Evolutionary conservation across 73 alveolate species (phyloP).

Genomic region (Tetrahymena elliotti): DNA sequence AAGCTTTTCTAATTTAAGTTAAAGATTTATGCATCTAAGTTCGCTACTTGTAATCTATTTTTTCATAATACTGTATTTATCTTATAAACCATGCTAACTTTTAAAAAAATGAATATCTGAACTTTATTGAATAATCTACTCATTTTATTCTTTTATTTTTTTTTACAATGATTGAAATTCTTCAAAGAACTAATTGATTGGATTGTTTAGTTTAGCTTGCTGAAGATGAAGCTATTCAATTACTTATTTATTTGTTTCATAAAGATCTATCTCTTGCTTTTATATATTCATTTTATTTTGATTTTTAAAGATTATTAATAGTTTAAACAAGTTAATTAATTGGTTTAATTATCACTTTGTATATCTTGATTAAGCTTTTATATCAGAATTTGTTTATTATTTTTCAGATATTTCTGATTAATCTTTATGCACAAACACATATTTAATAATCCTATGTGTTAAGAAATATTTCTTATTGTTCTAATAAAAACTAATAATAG

Average conservation of each 20-base stretch:
- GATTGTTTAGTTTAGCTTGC: background rate
- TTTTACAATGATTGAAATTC: background rate
- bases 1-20: background rate
- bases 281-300: background rate
- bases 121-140: background rate
- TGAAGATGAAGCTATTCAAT: background rate
- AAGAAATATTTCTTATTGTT: too few species aligned
- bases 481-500: too few species aligned
- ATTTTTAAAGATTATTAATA: background rate
- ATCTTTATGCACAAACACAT: background rate
- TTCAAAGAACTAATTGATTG: background rate
- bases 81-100: background rate
- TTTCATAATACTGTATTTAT: background rate
- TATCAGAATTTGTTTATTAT: background rate
- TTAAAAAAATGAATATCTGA: background rate
- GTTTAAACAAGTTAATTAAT: background rate
- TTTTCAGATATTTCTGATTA: background rate
- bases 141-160: background rate
- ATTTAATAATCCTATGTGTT: too few species aligned
- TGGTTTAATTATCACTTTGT: background rate
- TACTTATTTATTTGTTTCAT: background rate
- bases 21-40: background rate
- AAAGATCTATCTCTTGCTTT: background rate
- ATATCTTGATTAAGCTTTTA: background rate
- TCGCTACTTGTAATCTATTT: background rate